A percentile compares a stretch with the other conserved stretches of the same genome.
Conservation (phyloP, 1,139 yeast species). For the Hyphopichia pseudoburtonii region DNA sequence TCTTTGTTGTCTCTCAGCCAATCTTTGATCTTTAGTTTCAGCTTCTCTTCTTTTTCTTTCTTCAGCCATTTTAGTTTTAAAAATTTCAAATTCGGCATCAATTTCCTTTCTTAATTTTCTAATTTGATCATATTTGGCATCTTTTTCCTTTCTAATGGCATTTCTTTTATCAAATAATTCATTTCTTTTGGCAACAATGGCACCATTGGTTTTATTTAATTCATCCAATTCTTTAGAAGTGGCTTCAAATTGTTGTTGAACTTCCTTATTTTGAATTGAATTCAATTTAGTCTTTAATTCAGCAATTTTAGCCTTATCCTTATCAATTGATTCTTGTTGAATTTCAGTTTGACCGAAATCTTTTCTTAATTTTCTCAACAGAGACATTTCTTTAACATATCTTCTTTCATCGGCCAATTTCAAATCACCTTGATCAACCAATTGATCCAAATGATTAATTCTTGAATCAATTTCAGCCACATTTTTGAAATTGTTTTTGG, state of each 20-base stretch:
- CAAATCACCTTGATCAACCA: slow-evolving; percentile 77
- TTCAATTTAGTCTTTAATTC: slow-evolving; percentile 71
- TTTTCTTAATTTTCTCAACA: slow-evolving; percentile 78
- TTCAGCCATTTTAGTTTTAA: slow-evolving; percentile 65
- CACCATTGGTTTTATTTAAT: slow-evolving; percentile 59
- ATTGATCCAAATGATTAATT: slow-evolving; percentile 67
- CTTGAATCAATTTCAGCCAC: slow-evolving; percentile 78
- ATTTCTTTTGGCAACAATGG: slow-evolving; percentile 66
- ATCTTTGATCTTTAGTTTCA: slow-evolving; percentile 57
- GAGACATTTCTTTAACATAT: slow-evolving; percentile 79
- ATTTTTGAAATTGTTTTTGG: slow-evolving; percentile 69
- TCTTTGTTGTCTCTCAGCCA: slow-evolving; percentile 60
- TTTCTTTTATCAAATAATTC: slow-evolving; percentile 64
- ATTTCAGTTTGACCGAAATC: slow-evolving; percentile 75
- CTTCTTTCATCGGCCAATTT: slow-evolving; percentile 92
- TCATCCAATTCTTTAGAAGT: slow-evolving; percentile 64
- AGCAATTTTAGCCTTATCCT: slow-evolving; percentile 73
- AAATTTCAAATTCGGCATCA: slow-evolving; percentile 69
- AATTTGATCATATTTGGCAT: slow-evolving; percentile 62
- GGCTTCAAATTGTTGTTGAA: slow-evolving; percentile 58
- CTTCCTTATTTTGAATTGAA: slow-evolving; percentile 62
- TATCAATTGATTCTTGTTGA: slow-evolving; percentile 77
- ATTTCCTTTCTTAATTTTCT: slow-evolving; percentile 66
- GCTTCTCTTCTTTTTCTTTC: slow-evolving; percentile 73
- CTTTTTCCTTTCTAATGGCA: slow-evolving; percentile 67